These are phyloP conservation scores for Penicillium sp. DNA, from an alignment of 2,329 filamentous ascomycete genomes.

Conservation along the genomic window DNA sequence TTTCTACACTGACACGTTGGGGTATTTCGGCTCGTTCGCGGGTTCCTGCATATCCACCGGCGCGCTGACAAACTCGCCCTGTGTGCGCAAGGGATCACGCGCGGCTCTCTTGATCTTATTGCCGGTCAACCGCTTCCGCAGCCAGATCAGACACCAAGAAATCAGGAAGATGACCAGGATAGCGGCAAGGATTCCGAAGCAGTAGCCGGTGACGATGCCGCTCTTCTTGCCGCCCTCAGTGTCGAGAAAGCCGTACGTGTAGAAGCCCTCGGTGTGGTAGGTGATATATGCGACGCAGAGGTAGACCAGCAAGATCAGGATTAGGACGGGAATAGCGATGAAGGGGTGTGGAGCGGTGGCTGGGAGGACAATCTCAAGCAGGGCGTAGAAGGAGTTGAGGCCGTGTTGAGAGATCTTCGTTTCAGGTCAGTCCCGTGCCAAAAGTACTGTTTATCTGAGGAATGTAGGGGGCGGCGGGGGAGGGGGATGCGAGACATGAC, in stretches of 20 bases:
- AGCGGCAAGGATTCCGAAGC: conserved; percentile 57
- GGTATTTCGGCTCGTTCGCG: conserved; percentile 9
- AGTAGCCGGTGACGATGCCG: conserved; percentile 62
- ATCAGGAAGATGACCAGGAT: conserved; percentile 55
- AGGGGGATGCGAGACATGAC: background rate
- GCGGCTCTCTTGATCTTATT: conserved; percentile 25
- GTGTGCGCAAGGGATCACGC: conserved; percentile 13
- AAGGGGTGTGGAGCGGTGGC: conserved; percentile 63
- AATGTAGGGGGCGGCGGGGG: conserved; percentile 2
- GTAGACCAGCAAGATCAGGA: conserved; percentile 71
- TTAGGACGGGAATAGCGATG: conserved; percentile 65
- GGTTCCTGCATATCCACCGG: background rate
- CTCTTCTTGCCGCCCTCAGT: conserved; percentile 48
- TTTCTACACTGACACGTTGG: background rate
- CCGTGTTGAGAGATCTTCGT: conserved; percentile 66
- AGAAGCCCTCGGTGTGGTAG: conserved; percentile 66
- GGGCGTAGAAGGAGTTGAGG: conserved; percentile 69
- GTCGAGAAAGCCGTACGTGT: conserved; percentile 78
- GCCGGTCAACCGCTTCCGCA: conserved; percentile 49
- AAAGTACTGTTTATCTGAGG: background rate
- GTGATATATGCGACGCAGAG: conserved; percentile 73
- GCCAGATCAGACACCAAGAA: conserved; percentile 53
- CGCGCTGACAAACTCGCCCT: background rate
- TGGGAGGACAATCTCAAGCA: conserved; percentile 72
- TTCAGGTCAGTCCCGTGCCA: background rate